phyloP scores from a whole-genome alignment of 1,284 basidiomycete species.

The Blastosporella zonata region DNA sequence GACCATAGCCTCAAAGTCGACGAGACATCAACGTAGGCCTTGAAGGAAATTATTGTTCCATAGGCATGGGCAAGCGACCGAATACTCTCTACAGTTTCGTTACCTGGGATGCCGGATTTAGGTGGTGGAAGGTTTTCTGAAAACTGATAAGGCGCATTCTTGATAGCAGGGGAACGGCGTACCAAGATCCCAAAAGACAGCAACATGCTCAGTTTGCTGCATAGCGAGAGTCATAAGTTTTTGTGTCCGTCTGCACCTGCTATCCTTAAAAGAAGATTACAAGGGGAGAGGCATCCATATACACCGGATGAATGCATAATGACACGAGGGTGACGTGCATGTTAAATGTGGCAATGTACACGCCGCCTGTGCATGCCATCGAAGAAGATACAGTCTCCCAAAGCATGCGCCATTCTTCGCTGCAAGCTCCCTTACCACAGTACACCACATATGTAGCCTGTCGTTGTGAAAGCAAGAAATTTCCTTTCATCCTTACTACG shows the following conservation, averaged over 20 bases:
- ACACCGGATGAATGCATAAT: background rate
- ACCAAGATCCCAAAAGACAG: slow-evolving; percentile 67
- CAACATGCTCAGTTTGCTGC: slow-evolving; percentile 38
- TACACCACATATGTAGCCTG: too few relatives aligned
- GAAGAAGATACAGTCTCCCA: too few relatives aligned
- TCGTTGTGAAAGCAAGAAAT: too few relatives aligned
- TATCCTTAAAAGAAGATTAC: slow-evolving; percentile 12
- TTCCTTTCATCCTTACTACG: too few relatives aligned
- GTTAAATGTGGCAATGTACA: background rate
- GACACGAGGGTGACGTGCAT: background rate
- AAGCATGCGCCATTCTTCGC: too few relatives aligned
- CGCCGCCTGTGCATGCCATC: background rate
- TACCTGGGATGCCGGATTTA: slow-evolving; percentile 42
- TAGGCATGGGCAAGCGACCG: slow-evolving; percentile 40
- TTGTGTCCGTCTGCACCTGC: background rate
- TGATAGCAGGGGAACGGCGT: background rate
- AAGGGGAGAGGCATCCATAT: background rate
- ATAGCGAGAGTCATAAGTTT: slow-evolving; percentile 23
- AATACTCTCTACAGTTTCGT: slow-evolving; percentile 41
- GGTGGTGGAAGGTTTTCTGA: slow-evolving; percentile 55
- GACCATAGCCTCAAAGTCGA: slow-evolving; percentile 33
- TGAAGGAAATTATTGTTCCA: slow-evolving; percentile 46
- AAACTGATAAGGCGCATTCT: background rate
- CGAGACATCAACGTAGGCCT: slow-evolving; percentile 50
- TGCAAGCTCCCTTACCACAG: too few relatives aligned